These are phyloP conservation scores for Neofusicoccum kwambonambiense DNA, from an alignment of 2,329 filamentous ascomycete genomes.

Conservation along the genomic window DNA sequence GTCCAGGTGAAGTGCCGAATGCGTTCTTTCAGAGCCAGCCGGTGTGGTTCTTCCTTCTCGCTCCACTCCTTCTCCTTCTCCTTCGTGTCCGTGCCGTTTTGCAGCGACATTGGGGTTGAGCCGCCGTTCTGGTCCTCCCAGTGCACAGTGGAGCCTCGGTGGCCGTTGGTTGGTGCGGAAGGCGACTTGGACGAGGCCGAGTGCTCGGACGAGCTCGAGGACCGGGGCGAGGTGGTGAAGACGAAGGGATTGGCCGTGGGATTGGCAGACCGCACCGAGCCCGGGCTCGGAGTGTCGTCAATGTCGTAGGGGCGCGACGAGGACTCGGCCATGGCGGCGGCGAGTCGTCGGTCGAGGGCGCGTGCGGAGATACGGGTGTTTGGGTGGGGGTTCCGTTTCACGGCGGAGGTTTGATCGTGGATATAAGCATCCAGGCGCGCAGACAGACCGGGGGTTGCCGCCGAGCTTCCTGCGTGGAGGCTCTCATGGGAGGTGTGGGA, in stretches of 20 bases:
- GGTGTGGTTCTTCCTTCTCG: background rate
- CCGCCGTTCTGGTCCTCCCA: background rate
- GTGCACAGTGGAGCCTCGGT: background rate
- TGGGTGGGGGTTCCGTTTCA: background rate
- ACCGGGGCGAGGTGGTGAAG: background rate
- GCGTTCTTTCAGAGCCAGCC: conserved; percentile 52
- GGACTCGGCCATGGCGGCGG: background rate
- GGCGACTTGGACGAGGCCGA: background rate
- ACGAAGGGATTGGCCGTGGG: background rate
- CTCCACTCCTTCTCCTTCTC: background rate
- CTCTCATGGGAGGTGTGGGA: background rate
- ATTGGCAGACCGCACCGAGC: background rate
- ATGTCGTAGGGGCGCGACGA: background rate
- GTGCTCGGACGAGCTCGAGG: background rate
- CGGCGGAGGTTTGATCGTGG: background rate
- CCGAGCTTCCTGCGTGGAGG: background rate
- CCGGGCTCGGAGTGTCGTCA: background rate
- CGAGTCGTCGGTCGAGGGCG: background rate
- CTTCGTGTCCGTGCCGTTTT: background rate
- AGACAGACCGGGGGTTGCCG: background rate
- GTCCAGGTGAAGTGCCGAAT: conserved; percentile 70
- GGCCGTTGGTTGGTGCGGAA: background rate
- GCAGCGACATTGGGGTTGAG: background rate
- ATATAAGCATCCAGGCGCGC: background rate
- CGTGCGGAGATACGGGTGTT: background rate